Base-by-base conservation (phyloP, 2,329 filamentous ascomycete species). In the Apiospora aurea region DNA sequence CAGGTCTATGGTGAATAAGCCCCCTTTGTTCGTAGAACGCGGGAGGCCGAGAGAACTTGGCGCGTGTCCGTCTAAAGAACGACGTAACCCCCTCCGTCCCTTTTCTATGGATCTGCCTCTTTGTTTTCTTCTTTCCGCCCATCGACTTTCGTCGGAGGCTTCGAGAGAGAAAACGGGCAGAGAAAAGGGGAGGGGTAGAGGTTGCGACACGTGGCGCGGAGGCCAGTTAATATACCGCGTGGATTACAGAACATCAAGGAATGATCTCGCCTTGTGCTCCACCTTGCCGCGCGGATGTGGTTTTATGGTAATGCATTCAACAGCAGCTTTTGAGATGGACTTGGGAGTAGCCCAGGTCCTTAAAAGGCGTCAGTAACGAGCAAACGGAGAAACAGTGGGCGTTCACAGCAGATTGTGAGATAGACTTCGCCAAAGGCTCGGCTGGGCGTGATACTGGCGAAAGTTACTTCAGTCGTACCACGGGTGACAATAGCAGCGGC, bases 211-310 rank as follows among this genome's bases (percentile, higher is more conserved):
- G 69, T 70, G 69, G 68, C 68, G 46, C 68, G 47, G 38, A 69
- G 68, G 68, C 68, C 68, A 69, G 74, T 88, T 84, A 74, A 87
- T 92, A 74, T 92, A 89, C 89, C 90, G 90, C 90, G 91, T 90
- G 89, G 90, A 92, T 92, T 92, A 92, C 90, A 92, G 88, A 91
- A 89, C 87, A 86, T 87, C 90, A 92, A 92, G 90, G 90, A 92
- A 89, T 84, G 85, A 81, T 90, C 90, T 92, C 89, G 88, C 90
- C 90, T 92, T 92, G 90, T 89, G 89, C 90, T 92, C 90, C 90
- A 92, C 90, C 90, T 89, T 87, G 89, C 89, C 89, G 88, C 90
- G 90, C 90, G 90, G 89, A 89, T 70, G 71, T 38, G 34, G 49
- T 53, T 4, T 41, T n/a, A 34, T n/a, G 66, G 61, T 46, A 70